phyloP scores from a whole-genome alignment of 2,329 filamentous ascomycete species.

The Botrytis deweyae region DNA sequence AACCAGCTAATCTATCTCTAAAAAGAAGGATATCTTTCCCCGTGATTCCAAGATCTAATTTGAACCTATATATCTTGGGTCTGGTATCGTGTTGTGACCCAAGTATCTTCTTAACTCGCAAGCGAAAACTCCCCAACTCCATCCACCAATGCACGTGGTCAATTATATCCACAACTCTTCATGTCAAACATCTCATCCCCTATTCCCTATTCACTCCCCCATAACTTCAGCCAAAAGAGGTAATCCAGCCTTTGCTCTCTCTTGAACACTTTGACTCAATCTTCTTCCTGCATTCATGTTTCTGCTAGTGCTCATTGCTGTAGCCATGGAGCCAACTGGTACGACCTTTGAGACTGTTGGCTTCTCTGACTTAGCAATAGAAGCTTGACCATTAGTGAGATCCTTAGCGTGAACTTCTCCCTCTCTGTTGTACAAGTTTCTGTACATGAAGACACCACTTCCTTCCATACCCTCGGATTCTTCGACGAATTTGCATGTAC shows the following conservation, averaged over 20 bases:
- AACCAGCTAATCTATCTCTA: background rate
- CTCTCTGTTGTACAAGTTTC: constrained; percentile 36
- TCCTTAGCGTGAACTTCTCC: constrained; percentile 33
- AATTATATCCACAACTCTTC: background rate
- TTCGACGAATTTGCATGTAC: constrained; percentile 40
- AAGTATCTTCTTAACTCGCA: constrained; percentile 1
- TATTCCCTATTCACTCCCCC: background rate
- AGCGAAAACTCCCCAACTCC: constrained; percentile 11
- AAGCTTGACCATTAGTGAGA: constrained; percentile 22
- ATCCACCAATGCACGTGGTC: constrained; percentile 1
- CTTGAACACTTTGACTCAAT: constrained; percentile 35
- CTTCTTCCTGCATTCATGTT: constrained; percentile 35
- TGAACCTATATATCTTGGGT: background rate
- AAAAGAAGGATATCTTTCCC: background rate
- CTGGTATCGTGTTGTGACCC: background rate
- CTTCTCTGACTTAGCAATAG: constrained; percentile 21
- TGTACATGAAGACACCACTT: constrained; percentile 39
- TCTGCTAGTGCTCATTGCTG: constrained; percentile 33
- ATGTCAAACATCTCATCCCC: background rate
- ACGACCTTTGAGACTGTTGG: constrained; percentile 2
- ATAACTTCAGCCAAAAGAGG: constrained; percentile 34
- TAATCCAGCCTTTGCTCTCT: constrained; percentile 30
- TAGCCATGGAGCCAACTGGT: constrained; percentile 30
- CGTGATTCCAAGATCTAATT: background rate
- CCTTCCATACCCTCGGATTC: constrained; percentile 39